Evolutionary conservation across 1,139 yeast genomes (phyloP).

Genomic region (Geotrichum siamense): DNA sequence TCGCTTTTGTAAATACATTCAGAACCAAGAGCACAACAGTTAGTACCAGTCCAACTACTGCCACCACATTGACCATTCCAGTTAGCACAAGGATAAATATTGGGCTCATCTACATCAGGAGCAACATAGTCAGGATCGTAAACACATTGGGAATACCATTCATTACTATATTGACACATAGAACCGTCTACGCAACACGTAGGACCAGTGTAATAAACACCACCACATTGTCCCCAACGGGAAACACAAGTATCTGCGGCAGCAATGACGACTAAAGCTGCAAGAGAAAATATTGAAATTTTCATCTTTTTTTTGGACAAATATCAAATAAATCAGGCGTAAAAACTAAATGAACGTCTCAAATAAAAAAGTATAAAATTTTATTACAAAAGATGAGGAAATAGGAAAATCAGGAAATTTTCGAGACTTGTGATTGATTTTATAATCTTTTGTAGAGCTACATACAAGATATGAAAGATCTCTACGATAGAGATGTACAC

Average conservation of each 20-base stretch:
- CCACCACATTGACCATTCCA: conserved; percentile 19
- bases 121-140: conserved; percentile 6
- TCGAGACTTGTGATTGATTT: too few species aligned
- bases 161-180: conserved; percentile 5
- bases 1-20: conserved; percentile 1
- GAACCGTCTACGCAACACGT: conserved; percentile 17
- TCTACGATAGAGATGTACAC: too few species aligned
- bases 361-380: too few species aligned
- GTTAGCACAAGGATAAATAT: conserved; percentile 12
- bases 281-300: background rate
- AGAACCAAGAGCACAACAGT: conserved; percentile 17
- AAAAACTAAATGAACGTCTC: too few species aligned
- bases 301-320: too few species aligned
- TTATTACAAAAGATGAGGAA: too few species aligned
- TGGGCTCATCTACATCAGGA: background rate
- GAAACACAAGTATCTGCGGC: conserved; percentile 8
- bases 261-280: background rate
- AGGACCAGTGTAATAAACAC: conserved; percentile 14
- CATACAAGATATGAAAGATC: too few species aligned
- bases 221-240: conserved; percentile 17
- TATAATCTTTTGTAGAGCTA: too few species aligned
- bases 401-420: too few species aligned
- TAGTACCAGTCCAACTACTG: conserved; percentile 15
- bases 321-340: too few species aligned
- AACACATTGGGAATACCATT: conserved; percentile 16